Evolutionary conservation across 495 filamentous ascomycete genomes (phyloP), one percentile per base, ranked within the genome.

Genomic region (Bryoglossum gracile): DNA sequence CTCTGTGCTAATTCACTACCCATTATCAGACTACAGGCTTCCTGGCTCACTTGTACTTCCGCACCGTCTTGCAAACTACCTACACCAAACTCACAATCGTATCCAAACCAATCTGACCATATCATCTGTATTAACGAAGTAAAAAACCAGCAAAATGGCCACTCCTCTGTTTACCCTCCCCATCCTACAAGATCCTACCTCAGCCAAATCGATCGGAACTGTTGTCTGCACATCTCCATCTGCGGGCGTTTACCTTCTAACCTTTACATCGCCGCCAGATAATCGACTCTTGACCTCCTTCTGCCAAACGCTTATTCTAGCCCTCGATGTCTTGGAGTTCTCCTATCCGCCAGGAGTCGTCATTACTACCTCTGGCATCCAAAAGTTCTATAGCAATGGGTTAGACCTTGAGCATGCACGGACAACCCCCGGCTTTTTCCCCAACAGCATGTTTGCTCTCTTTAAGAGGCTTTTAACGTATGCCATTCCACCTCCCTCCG

Each of bases 381-480:
- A 69, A 40, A 91, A 90, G 59, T 91, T 91, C 71, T 91, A 85
- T 67, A 82, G 77, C 63, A 89, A 89, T 65, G 86, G 86, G 0
- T 70, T 91, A 8, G 84, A 91, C 61, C 69, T 85, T 14, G 70
- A 77, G 11, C 65, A 77, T 50, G 80, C 76, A 2, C 43, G 66
- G 1, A 60, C 63, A 16, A 72, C 67, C 0, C 61, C 69, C 9
- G 67, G 68, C 0, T 88, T 84, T 62, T 64, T 77, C 5, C 68
- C 74, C 4, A 58, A 73, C 1, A 69, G 60, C 40, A 59, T 88
- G 3, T 87, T 79, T 68, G 65, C 65, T 11, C 56, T 87, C 2
- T 84, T 75, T 55, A 55, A 64, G 14, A 63, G 83, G 3, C 64
- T 86, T 4, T 54, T 89, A 32, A 84, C 83, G 72, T 81, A 64